phyloP scores from a whole-genome alignment of 495 filamentous ascomycete species.

The Apodospora peruviana region DNA sequence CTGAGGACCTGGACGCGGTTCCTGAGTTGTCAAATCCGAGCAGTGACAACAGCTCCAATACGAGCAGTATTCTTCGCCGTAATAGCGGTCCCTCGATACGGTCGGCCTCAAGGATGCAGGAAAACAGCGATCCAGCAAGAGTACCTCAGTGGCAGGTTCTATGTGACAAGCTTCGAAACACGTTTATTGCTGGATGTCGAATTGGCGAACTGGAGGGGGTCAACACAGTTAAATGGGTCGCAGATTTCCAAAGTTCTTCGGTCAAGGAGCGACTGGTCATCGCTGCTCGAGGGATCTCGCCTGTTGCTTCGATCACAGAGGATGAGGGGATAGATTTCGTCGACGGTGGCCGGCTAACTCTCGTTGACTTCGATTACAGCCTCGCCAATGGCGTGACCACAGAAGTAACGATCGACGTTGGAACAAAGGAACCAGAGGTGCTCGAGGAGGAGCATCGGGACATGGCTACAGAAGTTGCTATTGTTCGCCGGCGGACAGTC shows the following conservation, averaged over 20 bases:
- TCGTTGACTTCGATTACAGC: slow-evolving; percentile 70
- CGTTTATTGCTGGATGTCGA: slow-evolving; percentile 54
- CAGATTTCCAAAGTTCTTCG: slow-evolving; percentile 35
- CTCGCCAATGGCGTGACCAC: slow-evolving; percentile 46
- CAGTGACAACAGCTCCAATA: slow-evolving; percentile 21
- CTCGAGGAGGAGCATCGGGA: slow-evolving; percentile 72
- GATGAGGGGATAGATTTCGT: slow-evolving; percentile 70
- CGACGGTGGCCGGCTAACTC: slow-evolving; percentile 73
- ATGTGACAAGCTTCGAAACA: slow-evolving; percentile 59
- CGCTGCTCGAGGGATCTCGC: slow-evolving; percentile 70
- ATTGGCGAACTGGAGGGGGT: slow-evolving; percentile 52
- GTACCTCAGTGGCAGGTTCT: slow-evolving; percentile 67
- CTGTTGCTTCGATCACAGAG: slow-evolving; percentile 51
- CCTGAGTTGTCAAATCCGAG: slow-evolving; percentile 26
- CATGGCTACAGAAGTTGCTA: slow-evolving; percentile 74
- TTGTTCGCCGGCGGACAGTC: slow-evolving; percentile 70
- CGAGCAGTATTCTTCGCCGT: slow-evolving; percentile 26
- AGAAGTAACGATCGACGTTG: slow-evolving; percentile 68
- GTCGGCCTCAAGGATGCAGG: slow-evolving; percentile 27
- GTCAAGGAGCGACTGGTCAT: slow-evolving; percentile 60
- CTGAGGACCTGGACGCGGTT: slow-evolving; percentile 61
- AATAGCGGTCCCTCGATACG: slow-evolving; percentile 37
- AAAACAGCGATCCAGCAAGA: slow-evolving; percentile 26
- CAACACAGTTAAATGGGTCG: slow-evolving; percentile 60
- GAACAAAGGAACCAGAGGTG: slow-evolving; percentile 60